Conservation (phyloP, 805 yeast genomes). For the Gaillardinia entomophila region DNA sequence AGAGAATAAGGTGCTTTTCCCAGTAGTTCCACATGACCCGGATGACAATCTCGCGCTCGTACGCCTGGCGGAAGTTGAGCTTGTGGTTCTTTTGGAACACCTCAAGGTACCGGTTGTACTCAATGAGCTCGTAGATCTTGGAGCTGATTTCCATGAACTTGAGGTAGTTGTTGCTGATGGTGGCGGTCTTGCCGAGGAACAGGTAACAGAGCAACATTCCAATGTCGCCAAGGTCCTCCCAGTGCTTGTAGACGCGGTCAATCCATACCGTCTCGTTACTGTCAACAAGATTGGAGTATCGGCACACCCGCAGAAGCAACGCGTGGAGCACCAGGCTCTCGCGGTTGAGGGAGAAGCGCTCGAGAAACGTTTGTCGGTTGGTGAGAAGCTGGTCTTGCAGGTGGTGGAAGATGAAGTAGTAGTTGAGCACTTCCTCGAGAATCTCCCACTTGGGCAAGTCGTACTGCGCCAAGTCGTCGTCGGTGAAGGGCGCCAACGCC, state of each 20-base stretch:
- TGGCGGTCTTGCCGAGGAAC: constrained; percentile 11
- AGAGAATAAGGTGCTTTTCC: constrained; percentile 7
- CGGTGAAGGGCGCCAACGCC: neutral
- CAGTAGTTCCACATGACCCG: constrained; percentile 21
- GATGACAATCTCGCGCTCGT: constrained; percentile 15
- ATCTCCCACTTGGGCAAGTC: constrained; percentile 18
- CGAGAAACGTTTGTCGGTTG: constrained; percentile 11
- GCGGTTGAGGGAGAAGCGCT: constrained; percentile 12
- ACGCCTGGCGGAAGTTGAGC: constrained; percentile 11
- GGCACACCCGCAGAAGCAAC: constrained; percentile 16
- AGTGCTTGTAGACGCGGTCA: constrained; percentile 9
- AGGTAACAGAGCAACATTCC: constrained; percentile 18
- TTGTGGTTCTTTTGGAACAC: constrained; percentile 3
- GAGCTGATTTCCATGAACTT: constrained; percentile 8
- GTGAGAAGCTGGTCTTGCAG: constrained; percentile 17
- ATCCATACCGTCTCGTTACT: constrained; percentile 18
- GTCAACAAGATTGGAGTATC: constrained; percentile 3
- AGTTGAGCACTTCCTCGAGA: constrained; percentile 13
- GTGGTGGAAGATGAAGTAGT: constrained; percentile 16
- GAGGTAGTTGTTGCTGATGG: constrained; percentile 5
- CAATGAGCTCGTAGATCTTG: constrained; percentile 14
- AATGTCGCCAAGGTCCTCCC: constrained; percentile 21
- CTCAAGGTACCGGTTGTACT: constrained; percentile 13
- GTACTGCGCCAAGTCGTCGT: constrained; percentile 12
- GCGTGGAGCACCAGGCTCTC: constrained; percentile 21